Percentiles rank a stretch among this genome's conserved stretches.
phyloP scores from a whole-genome alignment of 305 asterid species.

The Stenogyne calaminthoides region DNA sequence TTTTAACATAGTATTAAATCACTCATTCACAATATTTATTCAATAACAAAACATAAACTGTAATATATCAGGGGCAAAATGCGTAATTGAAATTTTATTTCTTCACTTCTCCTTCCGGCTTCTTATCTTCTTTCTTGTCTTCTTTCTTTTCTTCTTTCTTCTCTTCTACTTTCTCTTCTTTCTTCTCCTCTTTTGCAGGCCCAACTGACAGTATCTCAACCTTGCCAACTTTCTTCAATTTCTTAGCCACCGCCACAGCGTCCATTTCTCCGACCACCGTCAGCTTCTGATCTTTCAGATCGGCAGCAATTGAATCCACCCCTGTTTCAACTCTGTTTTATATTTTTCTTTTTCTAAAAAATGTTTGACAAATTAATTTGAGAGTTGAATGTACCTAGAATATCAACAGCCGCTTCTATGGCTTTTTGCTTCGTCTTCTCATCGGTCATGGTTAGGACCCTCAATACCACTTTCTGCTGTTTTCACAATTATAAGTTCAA shows the following conservation, averaged over 20 bases:
- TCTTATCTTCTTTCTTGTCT: conserved; percentile 30
- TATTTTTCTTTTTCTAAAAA: neutral
- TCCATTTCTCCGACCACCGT: conserved; percentile 87
- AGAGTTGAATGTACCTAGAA: conserved; percentile 44
- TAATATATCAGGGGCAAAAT: too few relatives aligned
- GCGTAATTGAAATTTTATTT: too few relatives aligned
- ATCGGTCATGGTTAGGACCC: conserved; percentile 61
- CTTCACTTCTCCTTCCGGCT: conserved; percentile 1
- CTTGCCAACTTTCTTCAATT: conserved; percentile 70
- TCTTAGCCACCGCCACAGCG: conserved; percentile 73
- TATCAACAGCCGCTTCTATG: conserved; percentile 81
- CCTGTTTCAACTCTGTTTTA: conserved; percentile 40
- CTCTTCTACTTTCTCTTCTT: conserved; percentile 42
- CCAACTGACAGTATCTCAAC: conserved; percentile 76
- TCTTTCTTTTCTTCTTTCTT: too few relatives aligned
- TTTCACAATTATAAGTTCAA: neutral
- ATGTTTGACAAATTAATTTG: neutral
- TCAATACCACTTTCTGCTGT: conserved; percentile 37
- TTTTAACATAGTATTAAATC: neutral
- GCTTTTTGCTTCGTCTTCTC: conserved; percentile 81
- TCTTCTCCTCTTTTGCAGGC: conserved; percentile 71
- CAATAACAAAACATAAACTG: neutral
- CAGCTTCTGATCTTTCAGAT: conserved; percentile 63
- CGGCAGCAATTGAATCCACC: conserved; percentile 79
- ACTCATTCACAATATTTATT: neutral